A percentile compares a stretch with the other conserved stretches of the same genome.
Conservation (phyloP, 352 stramenopile species). For the Phytopythium oedochilum region DNA sequence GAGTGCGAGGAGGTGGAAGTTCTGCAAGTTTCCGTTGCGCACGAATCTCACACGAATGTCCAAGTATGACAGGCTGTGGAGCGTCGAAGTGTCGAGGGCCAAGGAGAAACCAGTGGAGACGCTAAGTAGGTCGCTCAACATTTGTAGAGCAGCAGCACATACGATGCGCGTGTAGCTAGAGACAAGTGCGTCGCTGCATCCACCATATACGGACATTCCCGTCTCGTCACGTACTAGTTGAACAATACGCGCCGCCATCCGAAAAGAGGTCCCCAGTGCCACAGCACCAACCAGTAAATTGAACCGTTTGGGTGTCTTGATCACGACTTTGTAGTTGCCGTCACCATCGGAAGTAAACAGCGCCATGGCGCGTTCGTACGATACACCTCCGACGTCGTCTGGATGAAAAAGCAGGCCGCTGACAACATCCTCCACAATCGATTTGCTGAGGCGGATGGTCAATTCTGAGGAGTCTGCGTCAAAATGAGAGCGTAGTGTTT, state of each 20-base stretch:
- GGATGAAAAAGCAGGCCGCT: background rate
- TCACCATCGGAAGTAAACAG: background rate
- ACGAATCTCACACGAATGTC: constrained; percentile 1
- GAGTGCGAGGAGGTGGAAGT: background rate
- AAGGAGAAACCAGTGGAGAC: background rate
- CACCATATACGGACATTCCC: constrained; percentile 1
- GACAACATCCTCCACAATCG: background rate
- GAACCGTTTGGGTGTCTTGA: background rate
- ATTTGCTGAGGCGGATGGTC: background rate
- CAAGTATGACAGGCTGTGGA: constrained; percentile 4
- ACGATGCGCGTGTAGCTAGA: background rate
- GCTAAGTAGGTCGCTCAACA: background rate
- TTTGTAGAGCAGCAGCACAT: background rate
- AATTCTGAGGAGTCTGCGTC: background rate
- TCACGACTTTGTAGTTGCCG: background rate
- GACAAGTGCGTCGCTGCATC: background rate
- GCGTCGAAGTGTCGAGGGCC: constrained; percentile 1
- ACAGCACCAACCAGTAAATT: background rate
- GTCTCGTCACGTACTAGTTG: constrained; percentile 5
- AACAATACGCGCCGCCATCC: constrained; percentile 1
- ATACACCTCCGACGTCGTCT: background rate
- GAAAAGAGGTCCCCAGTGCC: background rate
- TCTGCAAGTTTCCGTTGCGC: background rate
- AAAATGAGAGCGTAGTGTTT: background rate
- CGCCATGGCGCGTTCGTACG: background rate